phyloP scores from a whole-genome alignment of 106 monocot species.

The Dendrobium nobile region DNA sequence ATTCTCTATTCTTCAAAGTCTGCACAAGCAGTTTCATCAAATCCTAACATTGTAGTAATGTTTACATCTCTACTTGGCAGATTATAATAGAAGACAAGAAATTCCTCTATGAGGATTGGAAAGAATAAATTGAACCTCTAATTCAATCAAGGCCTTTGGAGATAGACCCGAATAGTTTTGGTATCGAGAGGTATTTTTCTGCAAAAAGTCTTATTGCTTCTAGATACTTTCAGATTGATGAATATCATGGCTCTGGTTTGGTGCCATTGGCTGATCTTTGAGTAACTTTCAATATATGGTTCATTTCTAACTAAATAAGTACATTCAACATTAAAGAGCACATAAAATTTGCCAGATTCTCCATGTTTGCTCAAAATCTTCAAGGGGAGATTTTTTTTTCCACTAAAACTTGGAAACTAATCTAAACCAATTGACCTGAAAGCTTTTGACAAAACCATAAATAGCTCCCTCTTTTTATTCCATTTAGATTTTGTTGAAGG shows the following conservation, averaged over 20 bases:
- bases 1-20: not conserved
- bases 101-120: conserved; percentile 79
- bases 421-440: no score
- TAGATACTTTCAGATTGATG: conserved; percentile 72
- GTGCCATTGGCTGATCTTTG: conserved; percentile 98
- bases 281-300: conserved; percentile 16
- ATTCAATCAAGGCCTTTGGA: conserved; percentile 33
- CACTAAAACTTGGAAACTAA: no score
- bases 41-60: not conserved
- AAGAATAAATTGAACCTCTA: conserved; percentile 77
- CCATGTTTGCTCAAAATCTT: no score
- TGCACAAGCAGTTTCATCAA: not conserved
- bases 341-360: no score
- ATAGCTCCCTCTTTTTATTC: no score
- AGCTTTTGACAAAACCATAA: no score
- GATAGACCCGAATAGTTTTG: conserved; percentile 42
- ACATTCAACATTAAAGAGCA: no score
- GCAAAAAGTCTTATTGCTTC: conserved; percentile 89
- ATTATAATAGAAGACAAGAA: conserved; percentile 66
- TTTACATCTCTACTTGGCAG: conserved; percentile 44
- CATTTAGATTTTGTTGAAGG: no score
- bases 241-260: conserved; percentile 88
- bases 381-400: no score
- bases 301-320: no score
- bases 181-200: conserved; percentile 73